A percentile compares a stretch with the other conserved stretches of the same genome.
These are phyloP conservation scores for Ormosia semicastrata DNA, from an alignment of 306 rosid species.

Conservation along the genomic window DNA sequence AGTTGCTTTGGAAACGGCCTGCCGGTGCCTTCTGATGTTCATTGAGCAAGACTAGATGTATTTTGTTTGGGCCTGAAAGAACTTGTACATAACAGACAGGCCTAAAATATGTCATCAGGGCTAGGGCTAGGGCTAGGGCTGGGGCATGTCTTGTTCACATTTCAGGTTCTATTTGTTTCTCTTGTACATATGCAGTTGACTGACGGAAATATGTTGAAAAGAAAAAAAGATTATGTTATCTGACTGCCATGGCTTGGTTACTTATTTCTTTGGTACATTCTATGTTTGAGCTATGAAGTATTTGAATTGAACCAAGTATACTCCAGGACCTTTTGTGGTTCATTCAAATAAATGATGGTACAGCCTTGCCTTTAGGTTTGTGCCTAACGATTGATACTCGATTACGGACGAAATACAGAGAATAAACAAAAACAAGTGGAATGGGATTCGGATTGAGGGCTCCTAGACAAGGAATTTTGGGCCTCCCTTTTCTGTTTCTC, in stretches of 20 bases:
- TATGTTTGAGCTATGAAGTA: too few species aligned
- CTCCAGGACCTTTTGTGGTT: too few species aligned
- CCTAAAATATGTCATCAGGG: background rate
- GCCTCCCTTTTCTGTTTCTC: too few species aligned
- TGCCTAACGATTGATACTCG: too few species aligned
- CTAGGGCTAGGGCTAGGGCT: conserved; percentile 12
- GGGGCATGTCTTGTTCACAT: conserved; percentile 25
- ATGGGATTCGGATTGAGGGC: too few species aligned
- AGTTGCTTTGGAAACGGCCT: conserved; percentile 42
- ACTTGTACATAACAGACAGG: conserved; percentile 48
- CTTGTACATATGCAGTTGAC: conserved; percentile 24
- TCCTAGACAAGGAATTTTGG: too few species aligned
- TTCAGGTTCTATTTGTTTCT: conserved; percentile 13
- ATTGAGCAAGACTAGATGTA: conserved; percentile 25
- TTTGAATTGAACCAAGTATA: too few species aligned
- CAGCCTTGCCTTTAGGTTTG: too few species aligned
- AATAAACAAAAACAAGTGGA: too few species aligned
- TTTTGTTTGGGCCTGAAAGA: conserved; percentile 27
- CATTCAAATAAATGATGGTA: too few species aligned
- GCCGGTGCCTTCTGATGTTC: conserved; percentile 46
- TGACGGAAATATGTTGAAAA: conserved; percentile 3
- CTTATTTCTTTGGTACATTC: background rate
- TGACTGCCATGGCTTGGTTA: background rate
- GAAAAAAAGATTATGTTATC: background rate
- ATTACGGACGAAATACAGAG: too few species aligned